A percentile compares a stretch with the other conserved stretches of the same genome.
Evolutionary conservation across 192 early-diverging fungal species (phyloP).

Genomic region (Dissophora globulifera): DNA sequence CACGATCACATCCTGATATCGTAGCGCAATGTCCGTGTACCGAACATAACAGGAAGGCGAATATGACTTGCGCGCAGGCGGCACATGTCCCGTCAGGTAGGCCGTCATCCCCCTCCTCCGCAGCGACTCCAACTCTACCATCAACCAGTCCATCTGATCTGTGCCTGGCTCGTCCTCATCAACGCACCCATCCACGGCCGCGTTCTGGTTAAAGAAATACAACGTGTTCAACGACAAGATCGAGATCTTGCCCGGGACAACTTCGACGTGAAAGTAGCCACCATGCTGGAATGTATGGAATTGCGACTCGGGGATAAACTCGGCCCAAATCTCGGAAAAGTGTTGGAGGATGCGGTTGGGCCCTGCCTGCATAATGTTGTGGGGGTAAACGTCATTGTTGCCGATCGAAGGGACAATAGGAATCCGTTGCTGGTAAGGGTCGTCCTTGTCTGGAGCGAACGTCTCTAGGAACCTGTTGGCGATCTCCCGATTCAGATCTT

Average conservation of each 20-base stretch:
- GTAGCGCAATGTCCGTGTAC: conserved; percentile 56
- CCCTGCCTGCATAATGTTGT: conserved; percentile 67
- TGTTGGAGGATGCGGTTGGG: conserved; percentile 61
- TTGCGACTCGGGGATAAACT: conserved; percentile 71
- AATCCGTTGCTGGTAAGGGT: conserved; percentile 37
- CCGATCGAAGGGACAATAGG: conserved; percentile 65
- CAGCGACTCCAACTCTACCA: conserved; percentile 63
- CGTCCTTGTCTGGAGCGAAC: conserved; percentile 54
- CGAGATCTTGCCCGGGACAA: conserved; percentile 61
- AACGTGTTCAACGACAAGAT: conserved; percentile 77
- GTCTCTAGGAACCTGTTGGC: conserved; percentile 55
- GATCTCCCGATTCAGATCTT: conserved; percentile 63
- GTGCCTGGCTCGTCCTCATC: conserved; percentile 66
- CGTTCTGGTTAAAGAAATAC: conserved; percentile 78
- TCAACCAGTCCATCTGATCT: conserved; percentile 76
- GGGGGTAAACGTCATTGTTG: conserved; percentile 80
- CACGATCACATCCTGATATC: conserved; percentile 62
- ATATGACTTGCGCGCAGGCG: conserved; percentile 63
- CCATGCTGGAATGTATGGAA: conserved; percentile 67
- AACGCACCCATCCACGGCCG: conserved; percentile 71
- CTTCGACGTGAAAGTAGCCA: conserved; percentile 73
- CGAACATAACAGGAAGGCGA: conserved; percentile 49
- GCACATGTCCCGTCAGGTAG: conserved; percentile 75
- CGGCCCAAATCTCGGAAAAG: conserved; percentile 65
- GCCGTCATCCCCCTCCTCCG: conserved; percentile 58